Evolutionary conservation across 768 basidiomycete species (phyloP).

Genomic region (Punctularia strigosozonata): DNA sequence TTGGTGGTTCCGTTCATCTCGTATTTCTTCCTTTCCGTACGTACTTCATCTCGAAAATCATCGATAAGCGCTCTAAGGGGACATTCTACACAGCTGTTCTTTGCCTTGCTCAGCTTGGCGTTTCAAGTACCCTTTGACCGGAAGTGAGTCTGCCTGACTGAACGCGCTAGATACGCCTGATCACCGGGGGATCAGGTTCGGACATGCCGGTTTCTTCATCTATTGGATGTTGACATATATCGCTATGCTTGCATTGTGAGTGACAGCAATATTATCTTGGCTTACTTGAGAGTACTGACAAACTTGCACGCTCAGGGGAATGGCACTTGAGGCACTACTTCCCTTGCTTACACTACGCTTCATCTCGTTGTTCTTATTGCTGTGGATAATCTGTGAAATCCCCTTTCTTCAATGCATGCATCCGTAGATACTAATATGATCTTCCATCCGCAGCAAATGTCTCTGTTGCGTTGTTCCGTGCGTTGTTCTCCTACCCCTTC

Average conservation of each 20-base stretch:
- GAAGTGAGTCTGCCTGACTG: conserved; percentile 20
- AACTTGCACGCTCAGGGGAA: conserved; percentile 28
- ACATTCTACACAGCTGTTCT: conserved; percentile 30
- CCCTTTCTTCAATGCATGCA: not conserved
- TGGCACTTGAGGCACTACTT: conserved; percentile 48
- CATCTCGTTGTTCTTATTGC: conserved; percentile 48
- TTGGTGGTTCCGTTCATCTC: conserved; percentile 24
- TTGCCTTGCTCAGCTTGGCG: conserved; percentile 44
- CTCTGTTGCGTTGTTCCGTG: conserved; percentile 41
- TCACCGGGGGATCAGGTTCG: conserved; percentile 23
- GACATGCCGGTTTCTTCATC: conserved; percentile 40
- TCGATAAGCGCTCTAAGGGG: not conserved
- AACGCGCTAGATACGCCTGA: not conserved
- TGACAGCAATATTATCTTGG: conserved; percentile 1
- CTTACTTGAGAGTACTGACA: not conserved
- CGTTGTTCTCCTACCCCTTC: too few relatives aligned
- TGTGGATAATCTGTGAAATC: conserved; percentile 48
- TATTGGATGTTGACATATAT: conserved; percentile 59
- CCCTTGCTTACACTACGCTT: conserved; percentile 41
- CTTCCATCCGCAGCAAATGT: conserved; percentile 33
- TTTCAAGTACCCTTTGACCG: conserved; percentile 46
- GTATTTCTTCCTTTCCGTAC: conserved; percentile 23
- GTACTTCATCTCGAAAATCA: conserved; percentile 1
- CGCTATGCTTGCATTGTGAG: conserved; percentile 47
- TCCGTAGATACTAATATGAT: not conserved